phyloP scores from a whole-genome alignment of 169 alveolate species.

The Besnoitia besnoiti region DNA sequence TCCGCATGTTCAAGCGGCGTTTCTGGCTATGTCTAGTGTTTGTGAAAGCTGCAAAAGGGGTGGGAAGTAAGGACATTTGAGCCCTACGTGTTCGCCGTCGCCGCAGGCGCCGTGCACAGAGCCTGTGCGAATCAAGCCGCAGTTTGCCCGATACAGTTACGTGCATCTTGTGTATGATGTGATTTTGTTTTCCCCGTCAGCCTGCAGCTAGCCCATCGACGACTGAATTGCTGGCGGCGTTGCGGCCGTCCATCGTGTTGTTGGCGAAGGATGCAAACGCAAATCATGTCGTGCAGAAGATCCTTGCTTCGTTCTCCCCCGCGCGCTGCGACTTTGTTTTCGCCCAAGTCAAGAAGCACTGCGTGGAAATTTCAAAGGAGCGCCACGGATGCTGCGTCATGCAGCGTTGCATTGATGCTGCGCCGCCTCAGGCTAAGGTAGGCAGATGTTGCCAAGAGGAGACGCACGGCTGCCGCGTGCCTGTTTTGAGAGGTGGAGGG shows the following conservation, averaged over 20 bases:
- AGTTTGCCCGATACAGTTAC: no score
- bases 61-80: no score
- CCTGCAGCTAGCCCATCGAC: not conserved
- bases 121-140: no score
- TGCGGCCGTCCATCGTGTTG: slow-evolving; percentile 73
- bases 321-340: slow-evolving; percentile 86
- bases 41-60: no score
- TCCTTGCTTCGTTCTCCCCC: slow-evolving; percentile 80
- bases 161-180: not conserved
- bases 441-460: not conserved
- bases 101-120: not conserved
- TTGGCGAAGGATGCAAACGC: slow-evolving; percentile 91
- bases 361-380: slow-evolving; percentile 87
- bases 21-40: no score
- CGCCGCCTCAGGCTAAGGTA: slow-evolving; percentile 76
- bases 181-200: not conserved
- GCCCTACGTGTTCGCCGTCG: no score
- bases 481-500: no score
- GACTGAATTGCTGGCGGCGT: slow-evolving; percentile 55
- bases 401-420: slow-evolving; percentile 93
- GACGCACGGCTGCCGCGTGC: no score
- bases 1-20: no score
- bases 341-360: slow-evolving; percentile 79
- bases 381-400: slow-evolving; percentile 96
- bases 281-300: slow-evolving; percentile 92